Evolutionary conservation across 176 grass and related monocot genomes (phyloP).

Genomic region (Pharus latifolius): DNA sequence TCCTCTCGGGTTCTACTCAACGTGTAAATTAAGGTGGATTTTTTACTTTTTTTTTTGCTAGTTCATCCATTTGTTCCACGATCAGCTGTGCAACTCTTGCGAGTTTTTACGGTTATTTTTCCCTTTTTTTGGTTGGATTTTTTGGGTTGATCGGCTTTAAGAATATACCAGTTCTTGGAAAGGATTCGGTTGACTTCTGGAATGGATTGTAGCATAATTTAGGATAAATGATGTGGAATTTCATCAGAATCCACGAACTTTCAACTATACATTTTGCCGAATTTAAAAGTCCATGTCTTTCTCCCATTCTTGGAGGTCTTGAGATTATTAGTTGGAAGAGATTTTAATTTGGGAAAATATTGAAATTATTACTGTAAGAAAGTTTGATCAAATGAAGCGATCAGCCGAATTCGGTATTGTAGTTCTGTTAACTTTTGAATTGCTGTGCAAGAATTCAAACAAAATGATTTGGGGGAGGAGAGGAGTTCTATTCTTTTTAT

Average conservation of each 20-base stretch:
- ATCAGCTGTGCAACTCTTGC: too few species aligned
- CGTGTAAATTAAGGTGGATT: too few species aligned
- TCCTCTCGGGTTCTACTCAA: too few species aligned
- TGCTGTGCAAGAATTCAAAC: neutral
- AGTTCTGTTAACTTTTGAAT: neutral
- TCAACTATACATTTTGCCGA: neutral
- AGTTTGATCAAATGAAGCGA: neutral
- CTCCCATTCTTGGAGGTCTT: too few species aligned
- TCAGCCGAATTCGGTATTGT: neutral
- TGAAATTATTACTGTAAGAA: neutral
- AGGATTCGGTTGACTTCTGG: neutral
- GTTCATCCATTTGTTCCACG: too few species aligned
- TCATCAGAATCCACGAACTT: neutral
- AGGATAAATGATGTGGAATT: neutral
- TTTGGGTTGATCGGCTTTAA: neutral
- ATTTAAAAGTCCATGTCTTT: too few species aligned
- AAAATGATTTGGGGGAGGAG: neutral
- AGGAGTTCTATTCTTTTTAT: neutral
- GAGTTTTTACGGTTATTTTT: too few species aligned
- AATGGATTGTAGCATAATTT: neutral
- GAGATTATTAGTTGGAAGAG: neutral
- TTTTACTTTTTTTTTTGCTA: too few species aligned
- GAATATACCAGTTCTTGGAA: neutral
- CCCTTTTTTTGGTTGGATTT: neutral
- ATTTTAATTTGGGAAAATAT: neutral